Percentiles rank a stretch among this genome's conserved stretches.
phyloP scores from a whole-genome alignment of 768 basidiomycete genomes.

The Cyclocybe aegerita region DNA sequence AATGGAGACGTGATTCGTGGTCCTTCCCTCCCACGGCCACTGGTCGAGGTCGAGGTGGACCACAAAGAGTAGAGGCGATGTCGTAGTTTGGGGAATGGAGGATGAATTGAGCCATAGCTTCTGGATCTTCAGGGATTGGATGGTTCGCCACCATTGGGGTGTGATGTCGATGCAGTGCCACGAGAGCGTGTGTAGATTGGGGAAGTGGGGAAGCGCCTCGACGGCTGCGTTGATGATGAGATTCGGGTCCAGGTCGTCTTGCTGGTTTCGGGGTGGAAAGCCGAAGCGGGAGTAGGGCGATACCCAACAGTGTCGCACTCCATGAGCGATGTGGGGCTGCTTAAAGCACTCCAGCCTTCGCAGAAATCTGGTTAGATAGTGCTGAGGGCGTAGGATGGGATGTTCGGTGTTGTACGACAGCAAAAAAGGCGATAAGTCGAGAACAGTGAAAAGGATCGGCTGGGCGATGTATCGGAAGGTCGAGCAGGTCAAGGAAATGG shows the following conservation, averaged over 20 bases:
- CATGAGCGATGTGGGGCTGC: constrained; percentile 29
- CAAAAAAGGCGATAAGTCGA: constrained; percentile 36
- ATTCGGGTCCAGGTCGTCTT: constrained; percentile 31
- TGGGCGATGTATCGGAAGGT: constrained; percentile 33
- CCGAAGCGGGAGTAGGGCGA: constrained; percentile 31
- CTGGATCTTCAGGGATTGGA: constrained; percentile 26
- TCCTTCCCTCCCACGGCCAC: constrained; percentile 35
- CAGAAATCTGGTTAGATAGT: constrained; percentile 29
- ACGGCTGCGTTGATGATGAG: constrained; percentile 32
- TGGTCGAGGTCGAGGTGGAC: constrained; percentile 32
- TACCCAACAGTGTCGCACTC: constrained; percentile 33
- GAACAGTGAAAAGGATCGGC: constrained; percentile 32
- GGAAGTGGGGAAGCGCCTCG: constrained; percentile 26
- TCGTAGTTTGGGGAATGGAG: constrained; percentile 13
- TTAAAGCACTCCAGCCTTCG: constrained; percentile 31
- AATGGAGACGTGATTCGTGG: constrained; percentile 31
- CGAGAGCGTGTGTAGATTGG: constrained; percentile 28
- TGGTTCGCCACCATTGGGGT: constrained; percentile 28
- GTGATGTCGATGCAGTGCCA: constrained; percentile 38
- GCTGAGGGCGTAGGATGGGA: constrained; percentile 24
- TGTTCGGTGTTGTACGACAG: constrained; percentile 26
- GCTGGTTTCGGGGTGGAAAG: constrained; percentile 25
- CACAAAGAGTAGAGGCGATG: constrained; percentile 14
- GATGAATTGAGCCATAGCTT: constrained; percentile 34
- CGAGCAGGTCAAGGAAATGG: constrained; percentile 29